Evolutionary conservation across 352 stramenopile species (phyloP).

Genomic region (Phytophthora tentaculata): DNA sequence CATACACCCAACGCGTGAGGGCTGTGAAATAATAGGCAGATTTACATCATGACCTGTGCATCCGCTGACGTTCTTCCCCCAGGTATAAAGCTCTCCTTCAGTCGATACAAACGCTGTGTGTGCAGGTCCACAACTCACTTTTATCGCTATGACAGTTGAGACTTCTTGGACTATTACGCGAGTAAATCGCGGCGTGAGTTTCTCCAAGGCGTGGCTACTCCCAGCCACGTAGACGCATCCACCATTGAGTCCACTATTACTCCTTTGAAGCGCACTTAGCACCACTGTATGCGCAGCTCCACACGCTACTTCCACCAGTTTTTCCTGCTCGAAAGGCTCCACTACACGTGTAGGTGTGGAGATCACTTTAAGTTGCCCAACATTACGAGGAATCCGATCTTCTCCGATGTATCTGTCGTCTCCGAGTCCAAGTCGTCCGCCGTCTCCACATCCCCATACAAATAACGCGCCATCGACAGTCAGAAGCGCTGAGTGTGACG

Average conservation of each 20-base stretch:
- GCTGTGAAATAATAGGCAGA: constrained; percentile 40
- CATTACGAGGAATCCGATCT: constrained; percentile 65
- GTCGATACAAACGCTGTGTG: constrained; percentile 69
- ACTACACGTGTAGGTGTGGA: constrained; percentile 48
- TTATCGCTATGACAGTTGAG: constrained; percentile 32
- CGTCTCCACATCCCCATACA: constrained; percentile 78
- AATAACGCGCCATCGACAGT: constrained; percentile 64
- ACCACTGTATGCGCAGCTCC: constrained; percentile 69
- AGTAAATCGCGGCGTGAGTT: constrained; percentile 69
- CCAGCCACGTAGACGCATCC: constrained; percentile 67
- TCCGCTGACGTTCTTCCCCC: constrained; percentile 74
- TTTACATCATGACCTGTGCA: constrained; percentile 62
- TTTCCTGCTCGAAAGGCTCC: constrained; percentile 46
- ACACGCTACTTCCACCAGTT: constrained; percentile 74
- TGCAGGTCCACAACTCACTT: constrained; percentile 69
- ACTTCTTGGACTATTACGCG: constrained; percentile 30
- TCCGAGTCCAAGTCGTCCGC: constrained; percentile 72
- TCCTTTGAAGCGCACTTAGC: constrained; percentile 37
- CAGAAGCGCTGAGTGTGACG: constrained; percentile 76
- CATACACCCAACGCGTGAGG: constrained; percentile 64
- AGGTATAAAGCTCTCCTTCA: constrained; percentile 76
- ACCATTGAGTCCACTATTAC: constrained; percentile 39
- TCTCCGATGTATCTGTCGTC: constrained; percentile 68
- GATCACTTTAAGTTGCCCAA: constrained; percentile 49
- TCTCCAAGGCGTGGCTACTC: constrained; percentile 66